A percentile compares a stretch with the other conserved stretches of the same genome.
Conservation (phyloP, 768 basidiomycete genomes). For the Paxillus rubicundulus region DNA sequence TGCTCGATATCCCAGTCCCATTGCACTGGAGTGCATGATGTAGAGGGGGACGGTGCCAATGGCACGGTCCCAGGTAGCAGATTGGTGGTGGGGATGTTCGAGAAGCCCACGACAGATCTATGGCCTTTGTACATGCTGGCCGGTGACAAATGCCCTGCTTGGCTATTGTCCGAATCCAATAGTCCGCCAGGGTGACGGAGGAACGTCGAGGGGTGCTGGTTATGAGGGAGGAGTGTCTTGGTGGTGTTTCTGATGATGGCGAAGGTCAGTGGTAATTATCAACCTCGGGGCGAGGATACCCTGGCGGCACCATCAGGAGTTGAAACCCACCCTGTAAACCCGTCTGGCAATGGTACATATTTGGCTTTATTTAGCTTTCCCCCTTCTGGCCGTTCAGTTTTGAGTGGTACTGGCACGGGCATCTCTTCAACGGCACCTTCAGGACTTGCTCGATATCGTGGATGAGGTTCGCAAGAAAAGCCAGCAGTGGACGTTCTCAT, state of each 20-base stretch:
- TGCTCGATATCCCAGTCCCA: constrained; percentile 78
- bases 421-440: constrained; percentile 9
- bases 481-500: background rate
- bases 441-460: background rate
- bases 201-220: background rate
- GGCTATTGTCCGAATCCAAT: constrained; percentile 6
- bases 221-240: background rate
- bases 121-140: constrained; percentile 10
- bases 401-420: constrained; percentile 20
- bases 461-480: background rate
- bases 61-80: constrained; percentile 23
- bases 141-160: constrained; percentile 3
- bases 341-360: constrained; percentile 22
- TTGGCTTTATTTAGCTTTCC: constrained; percentile 27
- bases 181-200: background rate
- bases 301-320: constrained; percentile 1
- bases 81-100: background rate
- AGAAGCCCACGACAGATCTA: background rate
- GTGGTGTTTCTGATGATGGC: constrained; percentile 4
- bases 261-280: background rate
- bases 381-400: constrained; percentile 9
- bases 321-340: constrained; percentile 16
- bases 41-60: constrained; percentile 10
- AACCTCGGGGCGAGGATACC: background rate
- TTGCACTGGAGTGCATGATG: constrained; percentile 31